Evolutionary conservation across 2,329 filamentous ascomycete species (phyloP).

Genomic region (Fusarium transvaalense): DNA sequence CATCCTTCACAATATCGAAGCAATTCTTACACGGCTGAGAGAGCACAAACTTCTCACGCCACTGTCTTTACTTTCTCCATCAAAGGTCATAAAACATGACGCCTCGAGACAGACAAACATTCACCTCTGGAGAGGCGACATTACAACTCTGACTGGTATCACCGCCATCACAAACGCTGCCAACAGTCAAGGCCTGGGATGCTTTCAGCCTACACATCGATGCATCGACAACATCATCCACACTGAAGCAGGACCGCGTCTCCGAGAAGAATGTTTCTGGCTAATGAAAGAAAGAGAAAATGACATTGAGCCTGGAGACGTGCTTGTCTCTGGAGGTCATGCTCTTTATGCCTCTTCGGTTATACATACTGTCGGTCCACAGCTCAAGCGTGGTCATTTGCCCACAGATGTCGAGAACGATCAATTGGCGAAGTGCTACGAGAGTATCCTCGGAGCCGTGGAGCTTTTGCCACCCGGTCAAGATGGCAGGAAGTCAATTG

Average conservation of each 20-base stretch:
- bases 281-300: conserved; percentile 11
- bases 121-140: conserved; percentile 40
- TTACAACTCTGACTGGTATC: conserved; percentile 31
- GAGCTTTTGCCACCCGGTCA: not conserved
- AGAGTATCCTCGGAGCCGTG: conserved; percentile 11
- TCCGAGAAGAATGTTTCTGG: conserved; percentile 38
- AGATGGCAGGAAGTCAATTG: conserved; percentile 25
- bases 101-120: not conserved
- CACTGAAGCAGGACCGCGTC: conserved; percentile 32
- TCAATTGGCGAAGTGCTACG: conserved; percentile 35
- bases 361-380: conserved; percentile 40
- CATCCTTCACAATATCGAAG: conserved; percentile 27
- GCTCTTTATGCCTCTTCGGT: conserved; percentile 20
- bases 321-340: conserved; percentile 28
- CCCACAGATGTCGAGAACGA: not conserved
- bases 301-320: conserved; percentile 24
- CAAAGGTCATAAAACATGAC: not conserved
- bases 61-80: not conserved
- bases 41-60: conserved; percentile 24
- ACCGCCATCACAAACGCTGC: conserved; percentile 44
- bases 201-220: conserved; percentile 41
- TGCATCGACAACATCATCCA: conserved; percentile 48
- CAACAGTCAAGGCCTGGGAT: conserved; percentile 38
- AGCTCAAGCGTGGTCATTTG: conserved; percentile 1
- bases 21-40: conserved; percentile 1